Conservation (phyloP, 2,329 filamentous ascomycete genomes). For the Fusarium acutatum region DNA sequence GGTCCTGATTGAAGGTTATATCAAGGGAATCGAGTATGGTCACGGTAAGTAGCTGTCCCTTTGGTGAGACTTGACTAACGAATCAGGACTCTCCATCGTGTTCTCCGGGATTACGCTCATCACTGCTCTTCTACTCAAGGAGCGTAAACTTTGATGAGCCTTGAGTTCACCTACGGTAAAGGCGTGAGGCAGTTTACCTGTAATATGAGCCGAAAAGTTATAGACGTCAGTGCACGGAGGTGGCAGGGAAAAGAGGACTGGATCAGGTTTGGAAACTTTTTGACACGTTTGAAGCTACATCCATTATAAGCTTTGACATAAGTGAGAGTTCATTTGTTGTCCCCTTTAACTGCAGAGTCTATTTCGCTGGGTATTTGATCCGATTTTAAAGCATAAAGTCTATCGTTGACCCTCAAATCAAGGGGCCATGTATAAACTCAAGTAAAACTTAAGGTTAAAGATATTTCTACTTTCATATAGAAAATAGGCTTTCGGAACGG, state of each 20-base stretch:
- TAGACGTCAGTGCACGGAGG: no score
- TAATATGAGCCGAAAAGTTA: neutral
- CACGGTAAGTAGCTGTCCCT: neutral
- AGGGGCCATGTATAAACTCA: accelerated
- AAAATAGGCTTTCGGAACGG: neutral
- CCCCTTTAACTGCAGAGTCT: no score
- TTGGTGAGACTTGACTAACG: neutral
- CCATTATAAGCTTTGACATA: no score
- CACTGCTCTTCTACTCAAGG: neutral
- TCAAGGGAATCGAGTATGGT: slow-evolving; percentile 30
- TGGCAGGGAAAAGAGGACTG: neutral
- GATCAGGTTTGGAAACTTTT: neutral
- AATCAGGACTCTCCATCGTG: neutral
- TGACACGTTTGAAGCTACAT: neutral
- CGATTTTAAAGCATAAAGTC: neutral
- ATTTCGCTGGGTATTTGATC: no score
- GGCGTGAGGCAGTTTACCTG: neutral
- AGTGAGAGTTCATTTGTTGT: neutral
- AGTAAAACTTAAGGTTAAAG: accelerated
- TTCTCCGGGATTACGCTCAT: neutral
- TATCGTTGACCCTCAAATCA: neutral
- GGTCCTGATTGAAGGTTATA: slow-evolving; percentile 15
- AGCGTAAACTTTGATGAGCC: neutral
- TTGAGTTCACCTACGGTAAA: neutral
- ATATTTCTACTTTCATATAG: accelerated